Percentiles rank a stretch among this genome's conserved stretches.
Evolutionary conservation across 768 basidiomycete genomes (phyloP).

Genomic region (Agrocybe chaxingu): DNA sequence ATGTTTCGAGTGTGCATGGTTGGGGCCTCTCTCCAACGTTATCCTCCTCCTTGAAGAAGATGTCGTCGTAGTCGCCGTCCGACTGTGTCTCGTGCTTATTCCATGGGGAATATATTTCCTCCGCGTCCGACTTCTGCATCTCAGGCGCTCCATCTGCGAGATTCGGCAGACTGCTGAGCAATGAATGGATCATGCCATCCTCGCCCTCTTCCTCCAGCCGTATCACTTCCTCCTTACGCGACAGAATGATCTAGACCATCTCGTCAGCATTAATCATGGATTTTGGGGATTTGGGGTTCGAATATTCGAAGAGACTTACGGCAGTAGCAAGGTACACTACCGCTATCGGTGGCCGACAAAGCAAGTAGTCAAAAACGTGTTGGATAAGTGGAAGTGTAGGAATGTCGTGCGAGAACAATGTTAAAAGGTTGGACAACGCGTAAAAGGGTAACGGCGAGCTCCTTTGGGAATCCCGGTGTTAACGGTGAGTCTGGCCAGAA

Average conservation of each 20-base stretch:
- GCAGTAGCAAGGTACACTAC: conserved; percentile 82
- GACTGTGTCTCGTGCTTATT: conserved; percentile 1
- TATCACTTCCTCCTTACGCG: conserved; percentile 65
- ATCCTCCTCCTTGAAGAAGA: conserved; percentile 15
- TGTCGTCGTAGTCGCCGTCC: conserved; percentile 1
- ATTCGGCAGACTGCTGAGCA: conserved; percentile 64
- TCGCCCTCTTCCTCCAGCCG: conserved; percentile 65
- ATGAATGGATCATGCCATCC: conserved; percentile 79
- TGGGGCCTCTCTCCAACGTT: not conserved
- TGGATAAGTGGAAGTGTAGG: conserved; percentile 88
- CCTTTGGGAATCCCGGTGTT: conserved; percentile 28
- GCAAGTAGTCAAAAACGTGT: conserved; percentile 86
- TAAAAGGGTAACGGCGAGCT: conserved; percentile 83
- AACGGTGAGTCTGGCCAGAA: not conserved
- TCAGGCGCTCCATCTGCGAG: conserved; percentile 39
- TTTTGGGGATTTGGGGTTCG: not conserved
- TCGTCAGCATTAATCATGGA: not conserved
- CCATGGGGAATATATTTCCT: not conserved
- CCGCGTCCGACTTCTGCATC: conserved; percentile 2
- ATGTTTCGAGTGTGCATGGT: no score
- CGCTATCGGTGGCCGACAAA: conserved; percentile 77
- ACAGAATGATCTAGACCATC: conserved; percentile 59
- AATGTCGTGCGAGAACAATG: conserved; percentile 89
- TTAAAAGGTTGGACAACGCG: conserved; percentile 86
- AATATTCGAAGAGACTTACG: conserved; percentile 41